Evolutionary conservation across 2,329 filamentous ascomycete genomes (phyloP).

Genomic region (Cryphonectria parasitica): DNA sequence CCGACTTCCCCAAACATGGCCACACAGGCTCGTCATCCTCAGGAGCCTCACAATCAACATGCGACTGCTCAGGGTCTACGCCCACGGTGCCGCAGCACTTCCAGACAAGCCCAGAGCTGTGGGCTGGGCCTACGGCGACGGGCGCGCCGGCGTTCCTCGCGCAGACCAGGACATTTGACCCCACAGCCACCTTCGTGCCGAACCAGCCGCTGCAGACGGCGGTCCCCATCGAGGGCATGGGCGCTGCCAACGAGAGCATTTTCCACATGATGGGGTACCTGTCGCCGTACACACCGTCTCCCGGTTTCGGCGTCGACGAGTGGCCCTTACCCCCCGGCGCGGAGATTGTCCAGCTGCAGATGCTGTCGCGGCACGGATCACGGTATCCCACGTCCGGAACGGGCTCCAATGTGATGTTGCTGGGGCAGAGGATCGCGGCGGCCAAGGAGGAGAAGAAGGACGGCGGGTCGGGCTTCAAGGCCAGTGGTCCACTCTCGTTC

Average conservation of each 20-base stretch:
- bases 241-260: constrained; percentile 63
- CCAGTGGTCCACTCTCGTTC: constrained; percentile 65
- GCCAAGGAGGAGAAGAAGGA: constrained; percentile 42
- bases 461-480: constrained; percentile 46
- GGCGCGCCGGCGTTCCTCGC: constrained; percentile 72
- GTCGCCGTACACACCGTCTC: constrained; percentile 71
- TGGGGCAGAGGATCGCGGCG: constrained; percentile 62
- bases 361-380: constrained; percentile 74
- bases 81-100: constrained; percentile 64
- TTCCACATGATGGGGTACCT: constrained; percentile 73
- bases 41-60: constrained; percentile 5
- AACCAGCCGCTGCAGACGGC: constrained; percentile 73
- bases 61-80: constrained; percentile 18
- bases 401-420: constrained; percentile 50
- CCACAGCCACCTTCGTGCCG: constrained; percentile 66
- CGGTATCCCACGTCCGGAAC: constrained; percentile 70
- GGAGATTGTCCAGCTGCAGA: constrained; percentile 71
- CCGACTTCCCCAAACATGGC: constrained; percentile 26
- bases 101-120: constrained; percentile 63
- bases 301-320: constrained; percentile 76
- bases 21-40: constrained; percentile 2
- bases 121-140: constrained; percentile 70
- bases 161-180: constrained; percentile 69
- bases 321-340: constrained; percentile 68
- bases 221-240: constrained; percentile 65